Conservation (phyloP, 2,329 filamentous ascomycete genomes). For the Botryosphaeria dothidea region DNA sequence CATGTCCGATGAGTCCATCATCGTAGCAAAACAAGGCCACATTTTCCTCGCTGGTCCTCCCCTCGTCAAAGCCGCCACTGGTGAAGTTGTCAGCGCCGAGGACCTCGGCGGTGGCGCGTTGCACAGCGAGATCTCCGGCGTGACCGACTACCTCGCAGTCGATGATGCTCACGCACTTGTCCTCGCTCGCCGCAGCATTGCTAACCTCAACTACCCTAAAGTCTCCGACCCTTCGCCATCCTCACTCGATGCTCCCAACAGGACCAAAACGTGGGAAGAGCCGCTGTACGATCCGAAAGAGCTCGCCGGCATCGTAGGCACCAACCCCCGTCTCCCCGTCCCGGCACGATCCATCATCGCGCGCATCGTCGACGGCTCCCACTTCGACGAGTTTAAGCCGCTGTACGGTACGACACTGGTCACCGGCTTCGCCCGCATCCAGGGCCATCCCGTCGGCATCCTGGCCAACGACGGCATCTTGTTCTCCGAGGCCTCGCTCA, state of each 20-base stretch:
- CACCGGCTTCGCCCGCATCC: slow-evolving; percentile 84
- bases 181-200: slow-evolving; percentile 78
- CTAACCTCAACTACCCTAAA: slow-evolving; percentile 84
- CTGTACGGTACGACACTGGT: slow-evolving; percentile 87
- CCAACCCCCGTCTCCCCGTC: slow-evolving; percentile 83
- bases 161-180: slow-evolving; percentile 90
- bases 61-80: slow-evolving; percentile 92
- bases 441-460: slow-evolving; percentile 88
- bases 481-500: slow-evolving; percentile 84
- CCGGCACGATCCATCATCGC: slow-evolving; percentile 89
- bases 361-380: slow-evolving; percentile 85
- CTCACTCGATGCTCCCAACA: slow-evolving; percentile 36
- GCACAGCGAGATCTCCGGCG: slow-evolving; percentile 87
- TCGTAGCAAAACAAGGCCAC: slow-evolving; percentile 92
- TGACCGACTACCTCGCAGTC: slow-evolving; percentile 92
- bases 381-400: slow-evolving; percentile 92
- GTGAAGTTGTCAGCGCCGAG: slow-evolving; percentile 86
- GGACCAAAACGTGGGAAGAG: slow-evolving; percentile 59
- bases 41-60: slow-evolving; percentile 96
- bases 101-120: slow-evolving; percentile 87
- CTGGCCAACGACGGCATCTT: slow-evolving; percentile 96
- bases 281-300: slow-evolving; percentile 80
- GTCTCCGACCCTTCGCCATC: slow-evolving; percentile 16
- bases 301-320: slow-evolving; percentile 83
- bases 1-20: slow-evolving; percentile 98